Conservation (phyloP, 176 grass and related monocot species). For the Lolium rigidum region DNA sequence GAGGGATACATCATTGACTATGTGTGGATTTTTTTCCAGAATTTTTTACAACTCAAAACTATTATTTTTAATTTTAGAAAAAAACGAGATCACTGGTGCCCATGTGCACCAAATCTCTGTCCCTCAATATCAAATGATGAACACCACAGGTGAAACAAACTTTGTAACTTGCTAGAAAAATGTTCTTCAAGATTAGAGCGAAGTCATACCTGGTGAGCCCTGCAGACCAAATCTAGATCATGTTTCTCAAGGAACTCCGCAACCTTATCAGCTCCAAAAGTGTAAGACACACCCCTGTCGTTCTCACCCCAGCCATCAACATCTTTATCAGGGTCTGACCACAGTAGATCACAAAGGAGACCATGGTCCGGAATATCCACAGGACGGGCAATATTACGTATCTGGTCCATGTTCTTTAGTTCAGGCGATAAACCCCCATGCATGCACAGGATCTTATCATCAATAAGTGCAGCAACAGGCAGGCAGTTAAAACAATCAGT, state of each 20-base stretch:
- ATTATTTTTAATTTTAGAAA: no score
- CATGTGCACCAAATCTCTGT: no score
- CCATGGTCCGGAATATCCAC: conserved; percentile 74
- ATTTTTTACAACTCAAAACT: no score
- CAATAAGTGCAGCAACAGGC: conserved; percentile 72
- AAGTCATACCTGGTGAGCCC: conserved; percentile 71
- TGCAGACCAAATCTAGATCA: conserved; percentile 71
- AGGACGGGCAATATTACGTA: conserved; percentile 66
- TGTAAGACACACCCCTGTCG: conserved; percentile 74
- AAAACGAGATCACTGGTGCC: no score
- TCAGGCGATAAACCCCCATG: conserved; percentile 82
- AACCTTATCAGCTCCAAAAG: conserved; percentile 71
- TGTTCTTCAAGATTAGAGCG: conserved; percentile 25
- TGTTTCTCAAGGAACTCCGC: conserved; percentile 70
- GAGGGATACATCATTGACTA: no score
- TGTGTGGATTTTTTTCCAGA: no score
- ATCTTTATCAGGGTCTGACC: conserved; percentile 86
- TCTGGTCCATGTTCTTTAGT: conserved; percentile 68
- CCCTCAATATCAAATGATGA: conserved; percentile 9
- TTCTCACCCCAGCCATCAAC: conserved; percentile 80
- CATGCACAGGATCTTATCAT: conserved; percentile 88
- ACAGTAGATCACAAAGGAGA: conserved; percentile 71
- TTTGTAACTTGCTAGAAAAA: conserved; percentile 25
- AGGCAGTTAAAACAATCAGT: conserved; percentile 84
- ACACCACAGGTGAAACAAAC: not conserved